phyloP scores from a whole-genome alignment of 2,329 filamentous ascomycete genomes.

The Fusarium napiforme region DNA sequence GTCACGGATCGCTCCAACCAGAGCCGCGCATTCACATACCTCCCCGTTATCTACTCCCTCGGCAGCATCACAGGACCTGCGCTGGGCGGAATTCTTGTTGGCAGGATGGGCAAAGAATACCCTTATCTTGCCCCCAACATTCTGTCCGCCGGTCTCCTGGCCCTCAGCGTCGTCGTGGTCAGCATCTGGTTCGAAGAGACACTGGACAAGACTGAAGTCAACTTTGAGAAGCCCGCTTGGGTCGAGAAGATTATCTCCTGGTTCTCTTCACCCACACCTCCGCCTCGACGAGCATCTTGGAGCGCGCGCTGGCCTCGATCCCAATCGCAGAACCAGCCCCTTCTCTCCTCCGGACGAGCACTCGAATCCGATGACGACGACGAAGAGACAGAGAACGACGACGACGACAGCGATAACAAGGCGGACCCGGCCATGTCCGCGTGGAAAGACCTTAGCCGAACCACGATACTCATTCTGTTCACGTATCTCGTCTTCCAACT shows the following conservation, averaged over 20 bases:
- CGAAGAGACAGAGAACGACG: too few species aligned
- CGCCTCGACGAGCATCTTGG: conserved; percentile 50
- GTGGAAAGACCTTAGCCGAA: conserved; percentile 74
- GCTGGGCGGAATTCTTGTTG: conserved; percentile 86
- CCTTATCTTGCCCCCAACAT: conserved; percentile 90
- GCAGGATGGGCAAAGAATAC: conserved; percentile 69
- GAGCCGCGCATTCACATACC: conserved; percentile 90
- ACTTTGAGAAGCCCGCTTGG: conserved; percentile 50
- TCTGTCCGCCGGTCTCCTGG: conserved; percentile 76
- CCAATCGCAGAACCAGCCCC: conserved; percentile 42
- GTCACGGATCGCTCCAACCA: conserved; percentile 96
- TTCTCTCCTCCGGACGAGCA: conserved; percentile 42
- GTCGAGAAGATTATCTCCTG: conserved; percentile 47
- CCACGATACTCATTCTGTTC: conserved; percentile 81
- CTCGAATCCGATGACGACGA: conserved; percentile 9
- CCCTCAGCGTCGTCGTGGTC: conserved; percentile 77
- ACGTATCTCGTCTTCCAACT: conserved; percentile 96
- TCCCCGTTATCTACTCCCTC: conserved; percentile 95
- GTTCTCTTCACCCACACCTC: conserved; percentile 34
- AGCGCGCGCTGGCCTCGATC: conserved; percentile 53
- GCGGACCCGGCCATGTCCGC: conserved; percentile 43
- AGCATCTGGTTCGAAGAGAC: conserved; percentile 90
- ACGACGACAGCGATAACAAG: conserved; percentile 36
- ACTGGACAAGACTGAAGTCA: conserved; percentile 48
- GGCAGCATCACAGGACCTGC: conserved; percentile 93